Conservation (phyloP, 2,329 filamentous ascomycete genomes). For the Pseudogymnoascus sp. region DNA sequence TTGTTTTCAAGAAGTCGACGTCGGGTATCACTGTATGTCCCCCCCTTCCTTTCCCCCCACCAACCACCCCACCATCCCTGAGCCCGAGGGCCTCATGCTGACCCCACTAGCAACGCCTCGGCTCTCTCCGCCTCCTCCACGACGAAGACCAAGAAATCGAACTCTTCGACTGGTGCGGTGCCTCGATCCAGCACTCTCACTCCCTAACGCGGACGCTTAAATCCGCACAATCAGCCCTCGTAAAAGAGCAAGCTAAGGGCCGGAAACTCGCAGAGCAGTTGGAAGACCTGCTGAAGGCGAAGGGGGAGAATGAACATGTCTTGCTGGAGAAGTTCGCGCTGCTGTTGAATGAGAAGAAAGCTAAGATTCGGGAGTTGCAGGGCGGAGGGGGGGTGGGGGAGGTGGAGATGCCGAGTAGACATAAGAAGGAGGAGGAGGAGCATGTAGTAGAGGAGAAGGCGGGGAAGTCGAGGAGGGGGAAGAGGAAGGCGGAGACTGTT, state of each 20-base stretch:
- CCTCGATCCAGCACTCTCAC: slow-evolving; percentile 40
- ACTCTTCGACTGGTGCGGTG: slow-evolving; percentile 64
- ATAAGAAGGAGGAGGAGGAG: slow-evolving; percentile 17
- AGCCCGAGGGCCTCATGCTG: slow-evolving; percentile 18
- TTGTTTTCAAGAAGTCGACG: slow-evolving; percentile 60
- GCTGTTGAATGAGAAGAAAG: slow-evolving; percentile 72
- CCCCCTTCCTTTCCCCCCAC: slow-evolving; percentile 13
- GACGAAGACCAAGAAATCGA: slow-evolving; percentile 53
- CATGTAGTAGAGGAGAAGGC: slow-evolving; percentile 11
- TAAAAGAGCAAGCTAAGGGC: slow-evolving; percentile 49
- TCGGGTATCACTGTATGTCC: slow-evolving; percentile 59
- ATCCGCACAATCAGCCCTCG: slow-evolving; percentile 35
- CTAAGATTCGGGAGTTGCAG: slow-evolving; percentile 71
- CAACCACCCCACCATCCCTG: slow-evolving; percentile 11
- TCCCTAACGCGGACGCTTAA: slow-evolving; percentile 17
- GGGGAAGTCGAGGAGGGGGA: slow-evolving; percentile 38
- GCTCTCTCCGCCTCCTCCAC: slow-evolving; percentile 52
- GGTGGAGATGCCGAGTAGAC: slow-evolving; percentile 34
- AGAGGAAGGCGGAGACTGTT: slow-evolving; percentile 44
- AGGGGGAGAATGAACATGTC: slow-evolving; percentile 59
- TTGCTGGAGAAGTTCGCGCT: slow-evolving; percentile 64
- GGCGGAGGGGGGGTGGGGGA: slow-evolving; percentile 37
- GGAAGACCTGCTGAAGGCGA: slow-evolving; percentile 59
- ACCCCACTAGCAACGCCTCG: slow-evolving; percentile 59
- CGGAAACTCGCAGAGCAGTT: slow-evolving; percentile 56